phyloP scores from a whole-genome alignment of 106 monocot species.

The Dendrobium chrysotoxum region DNA sequence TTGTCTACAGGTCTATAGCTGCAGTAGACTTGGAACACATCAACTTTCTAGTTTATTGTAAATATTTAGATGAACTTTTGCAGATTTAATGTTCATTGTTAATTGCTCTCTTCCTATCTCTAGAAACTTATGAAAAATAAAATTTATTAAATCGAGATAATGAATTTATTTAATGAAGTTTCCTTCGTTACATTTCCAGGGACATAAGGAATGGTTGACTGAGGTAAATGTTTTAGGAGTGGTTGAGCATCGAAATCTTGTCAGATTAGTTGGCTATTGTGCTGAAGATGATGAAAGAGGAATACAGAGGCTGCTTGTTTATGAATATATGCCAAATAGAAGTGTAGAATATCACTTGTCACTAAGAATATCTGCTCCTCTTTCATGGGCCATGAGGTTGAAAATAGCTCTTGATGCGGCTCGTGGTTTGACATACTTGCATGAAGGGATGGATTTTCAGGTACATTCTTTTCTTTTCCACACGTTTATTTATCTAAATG shows the following conservation, averaged over 20 bases:
- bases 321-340: conserved; percentile 70
- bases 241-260: conserved; percentile 70
- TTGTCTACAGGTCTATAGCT: background rate
- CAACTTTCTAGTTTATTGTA: background rate
- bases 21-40: too few species aligned
- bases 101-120: background rate
- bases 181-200: conserved; percentile 21
- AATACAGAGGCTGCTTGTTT: conserved; percentile 61
- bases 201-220: conserved; percentile 78
- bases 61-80: background rate
- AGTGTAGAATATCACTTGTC: conserved; percentile 58
- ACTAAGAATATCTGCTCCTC: conserved; percentile 21
- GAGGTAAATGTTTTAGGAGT: conserved; percentile 73
- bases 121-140: background rate
- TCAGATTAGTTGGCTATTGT: conserved; percentile 66
- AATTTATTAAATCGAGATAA: background rate
- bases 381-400: conserved; percentile 51
- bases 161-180: background rate
- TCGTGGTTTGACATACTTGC: conserved; percentile 52
- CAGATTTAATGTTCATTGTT: background rate
- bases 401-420: conserved; percentile 70
- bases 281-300: conserved; percentile 80
- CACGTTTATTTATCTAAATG: background rate
- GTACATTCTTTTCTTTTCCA: conserved; percentile 14
- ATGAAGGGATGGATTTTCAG: conserved; percentile 68